Percentiles rank a stretch among this genome's conserved stretches.
Evolutionary conservation across 2,329 filamentous ascomycete species (phyloP).

Genomic region (Emergomyces pasteurianus): DNA sequence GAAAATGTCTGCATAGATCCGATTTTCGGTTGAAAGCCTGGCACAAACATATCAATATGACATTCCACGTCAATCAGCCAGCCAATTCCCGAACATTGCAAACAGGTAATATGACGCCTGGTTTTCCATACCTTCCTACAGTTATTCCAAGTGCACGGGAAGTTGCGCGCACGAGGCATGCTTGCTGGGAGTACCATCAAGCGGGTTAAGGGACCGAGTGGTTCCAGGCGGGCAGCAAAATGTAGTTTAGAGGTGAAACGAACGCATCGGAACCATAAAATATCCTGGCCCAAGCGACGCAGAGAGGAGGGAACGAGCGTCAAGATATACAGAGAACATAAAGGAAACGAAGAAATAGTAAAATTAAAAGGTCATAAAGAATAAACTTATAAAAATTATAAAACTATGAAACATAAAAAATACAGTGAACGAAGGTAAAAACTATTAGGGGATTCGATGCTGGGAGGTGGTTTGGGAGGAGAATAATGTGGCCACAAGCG

Average conservation of each 20-base stretch:
- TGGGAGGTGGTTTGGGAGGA: not conserved
- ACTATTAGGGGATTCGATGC: not conserved
- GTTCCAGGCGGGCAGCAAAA: not conserved
- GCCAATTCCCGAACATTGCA: not conserved
- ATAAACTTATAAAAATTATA: not conserved
- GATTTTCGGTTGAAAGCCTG: conserved; percentile 40
- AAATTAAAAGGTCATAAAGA: not conserved
- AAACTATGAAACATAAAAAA: not conserved
- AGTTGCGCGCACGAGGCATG: conserved; percentile 33
- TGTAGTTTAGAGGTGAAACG: not conserved
- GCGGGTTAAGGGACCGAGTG: not conserved
- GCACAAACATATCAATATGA: not conserved
- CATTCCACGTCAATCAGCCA: conserved; percentile 4
- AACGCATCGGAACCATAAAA: not conserved
- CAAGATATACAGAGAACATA: not conserved
- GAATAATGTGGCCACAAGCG: not conserved
- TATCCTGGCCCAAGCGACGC: not conserved
- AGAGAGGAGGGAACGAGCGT: not conserved
- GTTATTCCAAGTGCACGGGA: conserved; percentile 32
- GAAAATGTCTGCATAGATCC: conserved; percentile 35
- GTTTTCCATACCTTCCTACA: conserved; percentile 30
- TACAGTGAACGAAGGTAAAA: not conserved
- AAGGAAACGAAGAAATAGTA: not conserved
- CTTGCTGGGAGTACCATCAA: conserved; percentile 4
- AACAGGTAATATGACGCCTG: not conserved